Conservation (phyloP, 106 monocot species). For the Alisma plantagoaquatica region DNA sequence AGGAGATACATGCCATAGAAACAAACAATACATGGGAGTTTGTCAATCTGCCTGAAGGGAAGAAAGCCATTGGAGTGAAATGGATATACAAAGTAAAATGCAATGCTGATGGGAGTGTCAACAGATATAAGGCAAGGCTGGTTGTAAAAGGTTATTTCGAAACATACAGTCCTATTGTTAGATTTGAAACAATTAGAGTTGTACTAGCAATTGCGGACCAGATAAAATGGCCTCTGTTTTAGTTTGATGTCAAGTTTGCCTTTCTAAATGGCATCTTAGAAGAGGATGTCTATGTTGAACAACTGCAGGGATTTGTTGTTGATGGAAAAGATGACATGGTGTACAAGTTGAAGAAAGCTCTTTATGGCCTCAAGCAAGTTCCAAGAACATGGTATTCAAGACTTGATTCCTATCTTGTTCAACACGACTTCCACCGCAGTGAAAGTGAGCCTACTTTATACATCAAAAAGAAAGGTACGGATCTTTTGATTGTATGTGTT, state of each 20-base stretch:
- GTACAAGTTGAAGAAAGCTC: not conserved
- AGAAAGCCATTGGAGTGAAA: not conserved
- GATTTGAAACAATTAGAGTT: constrained; percentile 5
- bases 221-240: not conserved
- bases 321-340: not conserved
- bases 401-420: too few relatives aligned
- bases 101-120: not conserved
- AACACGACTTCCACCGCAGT: not conserved
- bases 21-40: constrained; percentile 2
- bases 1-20: constrained; percentile 1
- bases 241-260: not conserved
- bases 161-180: not conserved
- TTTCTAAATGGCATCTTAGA: constrained; percentile 3
- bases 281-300: constrained; percentile 1
- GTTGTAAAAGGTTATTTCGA: constrained; percentile 2
- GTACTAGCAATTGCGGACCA: not conserved
- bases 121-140: not conserved
- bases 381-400: not conserved
- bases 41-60: not conserved
- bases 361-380: constrained; percentile 3
- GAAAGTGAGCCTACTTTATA: not conserved
- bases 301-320: not conserved
- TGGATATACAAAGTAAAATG: not conserved
- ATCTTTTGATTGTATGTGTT: not conserved
- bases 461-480: not conserved